phyloP scores from a whole-genome alignment of 257 asterid species.

The Dorcoceras hygrometricum region DNA sequence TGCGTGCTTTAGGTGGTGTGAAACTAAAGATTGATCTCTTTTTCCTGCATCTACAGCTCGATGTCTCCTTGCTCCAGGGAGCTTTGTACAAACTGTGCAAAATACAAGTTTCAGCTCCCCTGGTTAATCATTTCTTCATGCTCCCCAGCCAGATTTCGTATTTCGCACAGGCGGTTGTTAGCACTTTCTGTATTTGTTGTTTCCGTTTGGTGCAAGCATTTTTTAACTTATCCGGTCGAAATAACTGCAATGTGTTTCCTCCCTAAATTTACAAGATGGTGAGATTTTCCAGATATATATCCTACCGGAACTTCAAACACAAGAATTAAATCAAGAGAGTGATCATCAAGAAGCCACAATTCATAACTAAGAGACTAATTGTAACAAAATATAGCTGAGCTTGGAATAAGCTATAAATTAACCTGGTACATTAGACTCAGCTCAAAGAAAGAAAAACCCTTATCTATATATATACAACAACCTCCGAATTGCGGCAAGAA shows the following conservation, averaged over 20 bases:
- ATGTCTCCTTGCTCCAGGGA: background rate
- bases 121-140: too few species aligned
- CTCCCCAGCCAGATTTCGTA: too few species aligned
- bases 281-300: background rate
- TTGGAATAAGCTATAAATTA: constrained; percentile 43
- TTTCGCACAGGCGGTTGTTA: too few species aligned
- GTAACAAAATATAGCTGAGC: constrained; percentile 44
- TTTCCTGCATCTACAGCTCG: background rate
- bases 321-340: background rate
- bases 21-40: background rate
- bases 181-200: too few species aligned
- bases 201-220: too few species aligned
- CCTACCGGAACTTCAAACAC: background rate
- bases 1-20: background rate
- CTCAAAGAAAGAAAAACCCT: constrained; percentile 34
- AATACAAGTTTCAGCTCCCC: too few species aligned
- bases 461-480: constrained; percentile 48
- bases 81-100: background rate
- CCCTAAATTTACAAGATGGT: background rate
- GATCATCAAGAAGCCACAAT: constrained; percentile 31
- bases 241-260: background rate
- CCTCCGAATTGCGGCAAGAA: constrained; percentile 40
- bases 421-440: constrained; percentile 42
- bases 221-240: background rate
- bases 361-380: constrained; percentile 30